A percentile compares a stretch with the other conserved stretches of the same genome.
These are phyloP conservation scores for Ophiostoma ips DNA, from an alignment of 2,329 filamentous ascomycete species.

Conservation along the genomic window DNA sequence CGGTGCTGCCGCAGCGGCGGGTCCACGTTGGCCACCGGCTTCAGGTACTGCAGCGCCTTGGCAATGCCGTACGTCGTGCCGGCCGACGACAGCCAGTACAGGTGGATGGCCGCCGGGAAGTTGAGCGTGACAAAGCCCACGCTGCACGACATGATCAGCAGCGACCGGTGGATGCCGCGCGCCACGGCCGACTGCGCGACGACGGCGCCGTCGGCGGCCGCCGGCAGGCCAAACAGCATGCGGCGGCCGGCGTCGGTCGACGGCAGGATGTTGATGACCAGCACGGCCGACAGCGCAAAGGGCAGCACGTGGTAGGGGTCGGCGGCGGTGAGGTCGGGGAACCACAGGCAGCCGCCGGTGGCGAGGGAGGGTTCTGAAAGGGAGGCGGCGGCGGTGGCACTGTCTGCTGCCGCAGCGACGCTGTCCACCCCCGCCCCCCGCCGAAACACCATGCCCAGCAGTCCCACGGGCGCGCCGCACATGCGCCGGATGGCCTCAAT, in stretches of 20 bases:
- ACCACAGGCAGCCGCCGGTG: constrained; percentile 41
- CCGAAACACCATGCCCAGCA: constrained; percentile 22
- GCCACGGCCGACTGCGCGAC: background rate
- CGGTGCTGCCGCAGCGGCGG: background rate
- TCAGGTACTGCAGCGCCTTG: constrained; percentile 13
- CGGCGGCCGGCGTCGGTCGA: constrained; percentile 15
- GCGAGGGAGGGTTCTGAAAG: constrained; percentile 23
- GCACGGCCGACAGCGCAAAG: constrained; percentile 22
- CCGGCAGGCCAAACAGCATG: constrained; percentile 15
- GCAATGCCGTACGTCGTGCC: constrained; percentile 15
- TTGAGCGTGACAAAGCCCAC: constrained; percentile 25
- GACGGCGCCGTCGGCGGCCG: background rate
- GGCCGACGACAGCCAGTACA: constrained; percentile 29
- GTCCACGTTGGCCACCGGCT: constrained; percentile 15
- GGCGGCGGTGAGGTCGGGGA: constrained; percentile 35
- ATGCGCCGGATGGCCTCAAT: constrained; percentile 38
- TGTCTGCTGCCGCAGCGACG: background rate
- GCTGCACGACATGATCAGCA: constrained; percentile 19
- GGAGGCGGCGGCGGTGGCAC: background rate
- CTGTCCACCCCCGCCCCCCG: background rate
- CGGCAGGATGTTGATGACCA: constrained; percentile 24
- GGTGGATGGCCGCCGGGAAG: constrained; percentile 28
- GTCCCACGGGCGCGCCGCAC: constrained; percentile 25
- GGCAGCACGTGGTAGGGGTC: constrained; percentile 40
- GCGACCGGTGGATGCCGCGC: constrained; percentile 13